Conservation (phyloP, 192 early-diverging fungal species). For the Backusella liffmaniae region DNA sequence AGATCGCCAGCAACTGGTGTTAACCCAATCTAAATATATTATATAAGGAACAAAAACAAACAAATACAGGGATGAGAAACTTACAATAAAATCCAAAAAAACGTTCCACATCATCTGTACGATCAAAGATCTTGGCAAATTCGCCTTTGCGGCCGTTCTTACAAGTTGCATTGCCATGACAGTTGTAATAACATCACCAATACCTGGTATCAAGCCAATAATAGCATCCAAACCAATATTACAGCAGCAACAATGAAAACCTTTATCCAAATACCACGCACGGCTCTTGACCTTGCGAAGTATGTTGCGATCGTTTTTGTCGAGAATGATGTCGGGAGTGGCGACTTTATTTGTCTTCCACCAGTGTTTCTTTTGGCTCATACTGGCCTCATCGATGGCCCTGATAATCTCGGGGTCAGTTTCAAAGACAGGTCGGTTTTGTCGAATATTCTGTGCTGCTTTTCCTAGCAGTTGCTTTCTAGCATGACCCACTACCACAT, state of each 20-base stretch:
- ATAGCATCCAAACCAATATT: conserved; percentile 49
- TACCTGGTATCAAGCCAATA: conserved; percentile 50
- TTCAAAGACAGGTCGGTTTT: background rate
- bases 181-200: conserved; percentile 46
- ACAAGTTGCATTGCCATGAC: conserved; percentile 42
- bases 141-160: conserved; percentile 38
- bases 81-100: conserved; percentile 50
- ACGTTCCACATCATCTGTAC: conserved; percentile 48
- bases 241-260: conserved; percentile 38
- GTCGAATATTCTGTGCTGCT: background rate
- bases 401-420: conserved; percentile 26
- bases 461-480: conserved; percentile 9
- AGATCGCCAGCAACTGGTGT: conserved; percentile 51
- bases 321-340: conserved; percentile 26
- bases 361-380: conserved; percentile 8
- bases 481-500: conserved; percentile 1
- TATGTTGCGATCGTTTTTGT: conserved; percentile 24
- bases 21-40: conserved; percentile 42
- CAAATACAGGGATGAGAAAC: background rate
- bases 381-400: conserved; percentile 22
- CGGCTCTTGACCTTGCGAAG: conserved; percentile 43
- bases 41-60: background rate
- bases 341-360: conserved; percentile 18
- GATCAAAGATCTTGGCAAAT: conserved; percentile 41
- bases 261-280: conserved; percentile 46